These are phyloP conservation scores for Domatiomyces globalis DNA, from an alignment of 2,329 filamentous ascomycete species.

Conservation along the genomic window DNA sequence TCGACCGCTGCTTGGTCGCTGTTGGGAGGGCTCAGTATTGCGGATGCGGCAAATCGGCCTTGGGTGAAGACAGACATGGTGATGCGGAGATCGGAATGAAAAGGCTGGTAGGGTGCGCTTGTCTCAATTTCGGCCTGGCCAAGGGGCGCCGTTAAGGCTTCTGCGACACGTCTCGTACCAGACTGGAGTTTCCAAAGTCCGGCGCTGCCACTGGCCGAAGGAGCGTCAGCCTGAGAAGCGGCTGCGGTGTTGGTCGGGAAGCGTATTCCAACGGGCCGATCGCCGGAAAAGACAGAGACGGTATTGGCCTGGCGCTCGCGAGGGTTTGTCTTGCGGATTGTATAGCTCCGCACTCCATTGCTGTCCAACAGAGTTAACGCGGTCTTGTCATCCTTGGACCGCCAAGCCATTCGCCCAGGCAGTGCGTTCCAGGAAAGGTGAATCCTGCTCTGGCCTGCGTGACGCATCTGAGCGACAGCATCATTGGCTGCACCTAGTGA, in stretches of 20 bases:
- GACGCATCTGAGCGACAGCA: conserved; percentile 34
- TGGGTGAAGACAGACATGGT: conserved; percentile 53
- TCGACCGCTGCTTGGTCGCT: conserved; percentile 10
- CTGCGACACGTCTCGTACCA: conserved; percentile 6
- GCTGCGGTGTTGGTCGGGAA: conserved; percentile 7
- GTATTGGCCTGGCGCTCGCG: conserved; percentile 21
- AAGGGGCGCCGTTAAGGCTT: conserved; percentile 32
- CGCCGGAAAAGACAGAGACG: conserved; percentile 24
- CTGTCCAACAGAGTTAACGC: conserved; percentile 32
- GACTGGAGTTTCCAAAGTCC: conserved; percentile 34
- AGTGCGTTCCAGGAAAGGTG: conserved; percentile 28
- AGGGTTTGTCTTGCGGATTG: conserved; percentile 17
- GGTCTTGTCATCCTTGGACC: conserved; percentile 28
- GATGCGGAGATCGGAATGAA: conserved; percentile 80
- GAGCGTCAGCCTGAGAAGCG: conserved; percentile 2
- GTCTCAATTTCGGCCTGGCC: conserved; percentile 85
- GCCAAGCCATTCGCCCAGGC: conserved; percentile 34
- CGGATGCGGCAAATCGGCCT: conserved; percentile 23
- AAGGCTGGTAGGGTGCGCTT: conserved; percentile 87
- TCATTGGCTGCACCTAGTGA: conserved; percentile 36
- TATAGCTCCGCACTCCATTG: conserved; percentile 24
- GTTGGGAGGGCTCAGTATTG: conserved; percentile 19
- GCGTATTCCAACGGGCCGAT: conserved; percentile 11
- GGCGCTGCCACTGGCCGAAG: conserved; percentile 1
- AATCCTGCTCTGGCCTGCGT: conserved; percentile 35